Conservation (phyloP, 805 yeast genomes). For the Saturnispora dispora region DNA sequence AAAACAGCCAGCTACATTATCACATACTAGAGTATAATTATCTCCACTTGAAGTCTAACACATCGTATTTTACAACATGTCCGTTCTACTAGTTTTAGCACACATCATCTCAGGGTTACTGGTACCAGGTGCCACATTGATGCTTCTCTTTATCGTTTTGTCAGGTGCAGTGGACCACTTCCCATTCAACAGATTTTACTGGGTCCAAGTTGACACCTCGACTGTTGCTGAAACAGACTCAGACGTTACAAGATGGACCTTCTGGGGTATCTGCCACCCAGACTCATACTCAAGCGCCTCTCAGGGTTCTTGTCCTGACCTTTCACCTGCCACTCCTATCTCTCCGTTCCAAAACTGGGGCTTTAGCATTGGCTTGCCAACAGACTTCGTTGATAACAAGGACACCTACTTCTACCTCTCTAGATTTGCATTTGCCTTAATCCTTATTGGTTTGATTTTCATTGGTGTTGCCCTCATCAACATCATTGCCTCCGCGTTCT, state of each 20-base stretch:
- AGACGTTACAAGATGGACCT: slow-evolving; percentile 62
- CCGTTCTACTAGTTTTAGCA: background rate
- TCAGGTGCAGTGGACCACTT: slow-evolving; percentile 51
- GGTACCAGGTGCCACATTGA: slow-evolving; percentile 39
- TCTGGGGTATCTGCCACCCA: slow-evolving; percentile 66
- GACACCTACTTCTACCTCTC: slow-evolving; percentile 53
- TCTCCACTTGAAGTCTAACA: background rate
- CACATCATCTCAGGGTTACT: slow-evolving; percentile 24
- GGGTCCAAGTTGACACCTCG: slow-evolving; percentile 64
- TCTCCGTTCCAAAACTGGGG: slow-evolving; percentile 69
- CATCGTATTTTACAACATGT: background rate
- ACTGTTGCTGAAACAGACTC: slow-evolving; percentile 38
- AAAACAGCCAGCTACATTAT: background rate
- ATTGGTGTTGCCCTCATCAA: slow-evolving; percentile 53
- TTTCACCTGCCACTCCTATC: slow-evolving; percentile 62
- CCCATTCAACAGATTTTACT: slow-evolving; percentile 60
- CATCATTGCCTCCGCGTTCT: slow-evolving; percentile 47
- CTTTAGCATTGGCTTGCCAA: slow-evolving; percentile 43
- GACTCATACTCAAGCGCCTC: slow-evolving; percentile 17
- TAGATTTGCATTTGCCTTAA: slow-evolving; percentile 56
- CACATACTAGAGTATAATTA: background rate
- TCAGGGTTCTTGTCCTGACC: slow-evolving; percentile 29
- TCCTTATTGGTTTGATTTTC: slow-evolving; percentile 51
- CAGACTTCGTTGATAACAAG: slow-evolving; percentile 44
- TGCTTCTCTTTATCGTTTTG: slow-evolving; percentile 49